Evolutionary conservation across 345 rosid genomes (phyloP).

Genomic region (Rhizophora apiculata): DNA sequence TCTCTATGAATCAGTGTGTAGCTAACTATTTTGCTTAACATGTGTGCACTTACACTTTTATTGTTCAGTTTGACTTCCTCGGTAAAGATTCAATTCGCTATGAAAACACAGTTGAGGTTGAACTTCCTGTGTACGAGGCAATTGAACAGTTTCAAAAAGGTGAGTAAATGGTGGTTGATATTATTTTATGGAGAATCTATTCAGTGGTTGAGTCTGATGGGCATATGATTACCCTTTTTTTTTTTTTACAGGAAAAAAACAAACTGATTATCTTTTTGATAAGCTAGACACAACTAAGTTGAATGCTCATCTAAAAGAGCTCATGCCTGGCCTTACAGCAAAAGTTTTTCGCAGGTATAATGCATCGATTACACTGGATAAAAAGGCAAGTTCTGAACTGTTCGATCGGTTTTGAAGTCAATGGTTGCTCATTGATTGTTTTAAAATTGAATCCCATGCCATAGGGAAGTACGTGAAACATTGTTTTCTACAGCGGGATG

Average conservation of each 20-base stretch:
- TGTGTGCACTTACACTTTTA: slow-evolving; percentile 14
- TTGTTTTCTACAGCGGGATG: too few relatives aligned
- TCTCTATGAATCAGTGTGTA: background rate
- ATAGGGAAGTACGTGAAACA: too few relatives aligned
- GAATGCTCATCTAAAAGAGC: slow-evolving; percentile 94
- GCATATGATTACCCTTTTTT: background rate
- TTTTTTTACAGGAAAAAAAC: slow-evolving; percentile 53
- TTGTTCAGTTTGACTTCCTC: slow-evolving; percentile 93
- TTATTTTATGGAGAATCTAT: slow-evolving; percentile 3
- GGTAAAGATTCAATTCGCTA: slow-evolving; percentile 99
- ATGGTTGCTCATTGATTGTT: background rate
- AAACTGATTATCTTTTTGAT: slow-evolving; percentile 78
- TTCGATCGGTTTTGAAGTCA: background rate
- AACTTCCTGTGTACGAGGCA: slow-evolving; percentile 86
- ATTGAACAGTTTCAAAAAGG: slow-evolving; percentile 82
- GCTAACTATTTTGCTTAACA: slow-evolving; percentile 6
- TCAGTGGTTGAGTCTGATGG: slow-evolving; percentile 12
- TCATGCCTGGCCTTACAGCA: slow-evolving; percentile 98
- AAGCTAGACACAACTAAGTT: slow-evolving; percentile 80
- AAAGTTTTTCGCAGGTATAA: slow-evolving; percentile 98
- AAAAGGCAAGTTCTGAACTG: slow-evolving; percentile 48
- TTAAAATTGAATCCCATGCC: too few relatives aligned
- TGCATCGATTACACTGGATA: slow-evolving; percentile 92
- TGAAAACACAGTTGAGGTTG: slow-evolving; percentile 85
- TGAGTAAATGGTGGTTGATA: slow-evolving; percentile 30